Evolutionary conservation across 2,329 filamentous ascomycete genomes (phyloP), one percentile per base, ranked within the genome.

Genomic region (Emydomyces testavorans): DNA sequence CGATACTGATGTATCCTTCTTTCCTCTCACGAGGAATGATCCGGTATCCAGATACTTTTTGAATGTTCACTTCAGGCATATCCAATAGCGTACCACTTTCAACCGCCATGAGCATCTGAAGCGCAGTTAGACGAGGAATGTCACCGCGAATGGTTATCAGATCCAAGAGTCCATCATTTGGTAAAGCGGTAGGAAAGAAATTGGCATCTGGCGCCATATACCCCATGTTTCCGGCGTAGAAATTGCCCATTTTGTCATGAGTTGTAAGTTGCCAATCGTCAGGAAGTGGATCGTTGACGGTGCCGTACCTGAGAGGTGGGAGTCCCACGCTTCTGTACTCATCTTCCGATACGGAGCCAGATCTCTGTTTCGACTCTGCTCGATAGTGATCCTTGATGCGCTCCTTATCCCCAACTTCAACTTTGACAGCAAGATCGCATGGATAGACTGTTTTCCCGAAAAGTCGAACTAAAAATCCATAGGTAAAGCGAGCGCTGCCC

Each of bases 141-240:
- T 85, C 80, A 50, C 87, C 89, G 50, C 86, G 77, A 52, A 93
- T 80, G 43, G 78, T 84, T 50, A 95, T 74, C 8, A 96, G 71
- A 62, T 98, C 92, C 68, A 94, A 79, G 53, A 82, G 75, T 8
- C 90, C 92, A 60, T 98, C 92, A 37, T 80, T 80, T 11, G 88
- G 83, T 6, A 90, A 74, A 0, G 90, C 77, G 1, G 85, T 82
- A 1, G 21, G 86, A 15, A 49, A 98, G 70, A 96, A 94, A 59
- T 88, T 87, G 50, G 82, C 76, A 54, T 90, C 82, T 10, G 86
- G 76, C 0, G 89, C 82, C 86, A 98, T 90, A 65, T 83, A 93
- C 20, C 84, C 80, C 82, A 96, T 93, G 63, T 95, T 98, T 52
- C 92, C 92, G 26, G 82, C 85, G 66, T 93, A 96, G 63, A 98